phyloP scores from a whole-genome alignment of 2,329 filamentous ascomycete species.

The Exophiala xenobiotica region DNA sequence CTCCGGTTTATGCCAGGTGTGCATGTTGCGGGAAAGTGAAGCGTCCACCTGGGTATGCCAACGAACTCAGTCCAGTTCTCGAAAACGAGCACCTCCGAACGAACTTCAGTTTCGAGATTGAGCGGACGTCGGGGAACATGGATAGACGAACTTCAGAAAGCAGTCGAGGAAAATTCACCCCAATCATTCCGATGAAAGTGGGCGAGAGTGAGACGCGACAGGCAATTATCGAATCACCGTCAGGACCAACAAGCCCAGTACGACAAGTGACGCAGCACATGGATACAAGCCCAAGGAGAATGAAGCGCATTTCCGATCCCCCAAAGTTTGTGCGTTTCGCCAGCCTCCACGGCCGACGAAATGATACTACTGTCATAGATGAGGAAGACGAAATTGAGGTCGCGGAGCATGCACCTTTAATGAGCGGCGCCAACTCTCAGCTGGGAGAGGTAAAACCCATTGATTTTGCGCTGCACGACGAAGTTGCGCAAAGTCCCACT shows the following conservation, averaged over 20 bases:
- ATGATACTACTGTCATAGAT: constrained; percentile 14
- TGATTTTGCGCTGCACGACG: constrained; percentile 1
- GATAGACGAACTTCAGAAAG: constrained; percentile 23
- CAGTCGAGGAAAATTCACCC: constrained; percentile 23
- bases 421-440: background rate
- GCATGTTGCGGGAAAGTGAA: constrained; percentile 30
- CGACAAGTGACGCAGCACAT: constrained; percentile 4
- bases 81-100: constrained; percentile 30
- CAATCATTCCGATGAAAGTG: constrained; percentile 27
- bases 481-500: background rate
- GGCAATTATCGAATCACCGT: constrained; percentile 24
- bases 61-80: constrained; percentile 28
- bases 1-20: constrained; percentile 26
- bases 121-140: constrained; percentile 15
- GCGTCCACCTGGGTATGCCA: constrained; percentile 20
- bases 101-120: constrained; percentile 30
- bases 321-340: constrained; percentile 26
- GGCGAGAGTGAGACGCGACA: constrained; percentile 26
- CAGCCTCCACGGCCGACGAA: constrained; percentile 25
- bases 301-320: constrained; percentile 20
- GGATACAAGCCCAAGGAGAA: constrained; percentile 11
- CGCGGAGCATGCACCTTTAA: constrained; percentile 10
- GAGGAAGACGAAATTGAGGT: constrained; percentile 21
- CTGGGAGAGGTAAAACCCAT: background rate
- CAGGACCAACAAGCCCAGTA: constrained; percentile 1